A percentile compares a stretch with the other conserved stretches of the same genome.
These are phyloP conservation scores for Limonium bicolor DNA, from an alignment of 148 eudicot genomes.

Conservation along the genomic window DNA sequence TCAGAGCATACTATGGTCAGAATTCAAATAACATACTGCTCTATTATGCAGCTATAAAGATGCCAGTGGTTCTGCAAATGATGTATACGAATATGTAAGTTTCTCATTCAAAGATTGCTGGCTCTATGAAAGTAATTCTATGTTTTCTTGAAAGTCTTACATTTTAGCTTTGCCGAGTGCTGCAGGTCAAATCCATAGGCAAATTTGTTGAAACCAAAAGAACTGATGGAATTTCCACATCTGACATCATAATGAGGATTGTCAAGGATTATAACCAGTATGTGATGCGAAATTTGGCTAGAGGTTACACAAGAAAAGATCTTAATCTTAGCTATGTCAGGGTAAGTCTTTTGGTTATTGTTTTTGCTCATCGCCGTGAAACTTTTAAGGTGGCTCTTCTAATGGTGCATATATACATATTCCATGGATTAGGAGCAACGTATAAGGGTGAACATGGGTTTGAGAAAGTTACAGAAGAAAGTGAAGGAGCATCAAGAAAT, in stretches of 20 bases:
- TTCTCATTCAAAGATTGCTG: no score
- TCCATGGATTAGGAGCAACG: conserved; percentile 37
- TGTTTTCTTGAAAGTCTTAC: no score
- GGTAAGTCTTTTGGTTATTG: conserved; percentile 19
- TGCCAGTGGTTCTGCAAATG: conserved; percentile 64
- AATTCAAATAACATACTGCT: no score
- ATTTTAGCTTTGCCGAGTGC: neutral
- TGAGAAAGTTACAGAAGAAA: conserved; percentile 46
- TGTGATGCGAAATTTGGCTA: conserved; percentile 72
- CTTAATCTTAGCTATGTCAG: conserved; percentile 68
- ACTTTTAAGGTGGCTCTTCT: neutral
- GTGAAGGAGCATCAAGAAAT: conserved; percentile 72
- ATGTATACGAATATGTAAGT: conserved; percentile 79
- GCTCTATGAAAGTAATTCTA: no score
- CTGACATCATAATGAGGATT: conserved; percentile 60
- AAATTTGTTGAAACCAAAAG: conserved; percentile 58
- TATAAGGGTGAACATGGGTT: conserved; percentile 52
- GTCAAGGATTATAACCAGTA: conserved; percentile 67
- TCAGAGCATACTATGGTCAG: no score
- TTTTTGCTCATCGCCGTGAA: neutral
- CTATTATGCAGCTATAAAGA: conserved; percentile 44
- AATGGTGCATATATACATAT: neutral
- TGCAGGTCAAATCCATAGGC: conserved; percentile 58
- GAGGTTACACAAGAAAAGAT: conserved; percentile 73
- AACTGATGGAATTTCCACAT: conserved; percentile 66